These are phyloP conservation scores for Lactarius trivialis DNA, from an alignment of 768 basidiomycete genomes.

Conservation along the genomic window DNA sequence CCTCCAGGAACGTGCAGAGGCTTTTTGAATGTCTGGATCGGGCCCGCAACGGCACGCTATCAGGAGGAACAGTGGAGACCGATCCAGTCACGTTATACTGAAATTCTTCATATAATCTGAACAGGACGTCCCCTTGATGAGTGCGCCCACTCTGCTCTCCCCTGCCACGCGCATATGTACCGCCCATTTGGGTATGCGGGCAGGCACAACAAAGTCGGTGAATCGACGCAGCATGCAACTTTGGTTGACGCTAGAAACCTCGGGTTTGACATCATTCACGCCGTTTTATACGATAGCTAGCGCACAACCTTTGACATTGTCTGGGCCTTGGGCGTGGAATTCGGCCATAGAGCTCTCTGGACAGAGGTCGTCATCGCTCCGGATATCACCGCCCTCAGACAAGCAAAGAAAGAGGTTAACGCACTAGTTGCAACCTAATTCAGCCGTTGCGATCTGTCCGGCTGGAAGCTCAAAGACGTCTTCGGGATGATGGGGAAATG, in stretches of 20 bases:
- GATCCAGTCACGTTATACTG: neutral
- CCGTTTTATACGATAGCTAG: neutral
- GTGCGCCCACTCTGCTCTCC: slow-evolving; percentile 51
- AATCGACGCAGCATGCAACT: neutral
- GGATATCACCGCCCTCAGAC: slow-evolving; percentile 48
- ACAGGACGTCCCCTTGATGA: neutral
- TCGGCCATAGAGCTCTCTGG: slow-evolving; percentile 38
- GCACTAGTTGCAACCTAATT: slow-evolving; percentile 55
- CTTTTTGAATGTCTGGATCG: slow-evolving; percentile 46
- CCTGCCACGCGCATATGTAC: slow-evolving; percentile 65
- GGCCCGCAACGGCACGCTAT: slow-evolving; percentile 39
- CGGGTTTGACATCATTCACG: neutral
- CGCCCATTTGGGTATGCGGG: slow-evolving; percentile 46
- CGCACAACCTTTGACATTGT: slow-evolving; percentile 37
- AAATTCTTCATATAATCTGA: neutral
- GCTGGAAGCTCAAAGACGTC: slow-evolving; percentile 58
- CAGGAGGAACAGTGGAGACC: slow-evolving; percentile 36
- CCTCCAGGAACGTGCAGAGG: slow-evolving; percentile 8
- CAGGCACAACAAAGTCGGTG: neutral
- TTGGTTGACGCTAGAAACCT: neutral
- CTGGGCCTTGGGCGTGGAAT: slow-evolving; percentile 50
- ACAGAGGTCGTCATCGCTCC: slow-evolving; percentile 46
- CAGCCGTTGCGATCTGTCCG: slow-evolving; percentile 45
- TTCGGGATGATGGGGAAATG: slow-evolving; percentile 40
- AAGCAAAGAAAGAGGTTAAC: slow-evolving; percentile 51